A percentile compares a stretch with the other conserved stretches of the same genome.
Conservation (phyloP, 108 stramenopile genomes). For the Fragilariopsis cylindrus region DNA sequence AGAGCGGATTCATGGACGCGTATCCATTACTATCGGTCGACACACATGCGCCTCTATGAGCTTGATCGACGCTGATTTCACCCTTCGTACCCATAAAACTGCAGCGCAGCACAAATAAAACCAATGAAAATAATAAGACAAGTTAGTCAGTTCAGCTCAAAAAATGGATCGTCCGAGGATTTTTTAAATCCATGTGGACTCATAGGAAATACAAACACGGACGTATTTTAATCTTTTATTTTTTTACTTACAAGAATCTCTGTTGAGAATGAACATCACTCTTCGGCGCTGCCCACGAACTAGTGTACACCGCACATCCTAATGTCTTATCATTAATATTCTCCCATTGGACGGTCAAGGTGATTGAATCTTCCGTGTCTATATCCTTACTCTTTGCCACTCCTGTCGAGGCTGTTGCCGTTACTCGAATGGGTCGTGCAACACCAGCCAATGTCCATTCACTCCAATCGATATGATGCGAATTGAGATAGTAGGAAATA, state of each 20-base stretch:
- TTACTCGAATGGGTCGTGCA: conserved; percentile 91
- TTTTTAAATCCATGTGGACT: neutral
- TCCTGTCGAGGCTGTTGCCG: conserved; percentile 92
- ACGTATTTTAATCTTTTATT: neutral
- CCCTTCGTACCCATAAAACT: conserved; percentile 90
- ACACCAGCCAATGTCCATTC: conserved; percentile 95
- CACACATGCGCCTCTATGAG: conserved; percentile 97
- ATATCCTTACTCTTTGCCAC: conserved; percentile 86
- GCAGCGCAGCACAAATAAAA: conserved; percentile 71
- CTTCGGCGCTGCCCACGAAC: conserved; percentile 97
- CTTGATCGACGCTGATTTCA: conserved; percentile 98
- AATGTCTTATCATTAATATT: conserved; percentile 71
- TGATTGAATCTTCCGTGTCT: conserved; percentile 98
- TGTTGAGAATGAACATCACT: conserved; percentile 98
- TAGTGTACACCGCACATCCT: conserved; percentile 96
- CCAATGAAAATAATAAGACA: neutral
- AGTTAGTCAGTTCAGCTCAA: neutral
- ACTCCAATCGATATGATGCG: conserved; percentile 98
- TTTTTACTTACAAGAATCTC: conserved; percentile 90
- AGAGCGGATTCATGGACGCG: conserved; percentile 95
- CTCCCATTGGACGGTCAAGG: conserved; percentile 97
- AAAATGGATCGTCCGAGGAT: too few relatives aligned
- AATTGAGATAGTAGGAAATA: conserved; percentile 99
- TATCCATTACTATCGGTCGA: conserved; percentile 85
- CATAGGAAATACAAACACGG: neutral